These are phyloP conservation scores for Claviceps maximensis DNA, from an alignment of 2,329 filamentous ascomycete genomes.

Conservation along the genomic window DNA sequence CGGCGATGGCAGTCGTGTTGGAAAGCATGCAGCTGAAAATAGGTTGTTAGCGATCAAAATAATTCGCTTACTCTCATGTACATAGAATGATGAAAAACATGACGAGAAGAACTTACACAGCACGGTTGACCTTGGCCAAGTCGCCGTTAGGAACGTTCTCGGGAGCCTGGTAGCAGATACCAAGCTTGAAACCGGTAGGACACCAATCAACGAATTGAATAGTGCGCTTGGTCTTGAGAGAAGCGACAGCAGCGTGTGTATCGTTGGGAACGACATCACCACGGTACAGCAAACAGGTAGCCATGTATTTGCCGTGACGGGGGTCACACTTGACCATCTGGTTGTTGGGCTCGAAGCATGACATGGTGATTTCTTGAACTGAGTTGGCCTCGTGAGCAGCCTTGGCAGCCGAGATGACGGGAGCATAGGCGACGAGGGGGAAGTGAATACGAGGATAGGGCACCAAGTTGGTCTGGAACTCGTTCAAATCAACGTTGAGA, in stretches of 20 bases:
- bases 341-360: constrained; percentile 99
- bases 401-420: constrained; percentile 89
- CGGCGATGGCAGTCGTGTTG: constrained; percentile 96
- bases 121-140: constrained; percentile 93
- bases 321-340: constrained; percentile 99
- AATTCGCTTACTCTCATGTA: background rate
- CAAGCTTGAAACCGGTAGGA: constrained; percentile 99
- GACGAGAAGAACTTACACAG: constrained; percentile 89
- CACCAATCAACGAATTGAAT: constrained; percentile 99
- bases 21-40: constrained; percentile 77
- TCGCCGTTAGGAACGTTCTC: constrained; percentile 94
- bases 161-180: constrained; percentile 99
- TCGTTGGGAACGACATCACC: constrained; percentile 97
- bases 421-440: constrained; percentile 92
- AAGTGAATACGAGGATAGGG: constrained; percentile 99
- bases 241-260: constrained; percentile 80
- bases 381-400: constrained; percentile 96
- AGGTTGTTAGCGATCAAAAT: constrained; percentile 12
- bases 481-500: constrained; percentile 97
- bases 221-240: constrained; percentile 97
- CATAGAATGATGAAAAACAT: background rate
- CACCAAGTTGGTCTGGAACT: constrained; percentile 99
- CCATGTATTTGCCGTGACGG: constrained; percentile 99
- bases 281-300: constrained; percentile 93
- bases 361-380: constrained; percentile 95